Base-by-base conservation (phyloP, 306 rosid genomes). In the Cicer cuneatum region DNA sequence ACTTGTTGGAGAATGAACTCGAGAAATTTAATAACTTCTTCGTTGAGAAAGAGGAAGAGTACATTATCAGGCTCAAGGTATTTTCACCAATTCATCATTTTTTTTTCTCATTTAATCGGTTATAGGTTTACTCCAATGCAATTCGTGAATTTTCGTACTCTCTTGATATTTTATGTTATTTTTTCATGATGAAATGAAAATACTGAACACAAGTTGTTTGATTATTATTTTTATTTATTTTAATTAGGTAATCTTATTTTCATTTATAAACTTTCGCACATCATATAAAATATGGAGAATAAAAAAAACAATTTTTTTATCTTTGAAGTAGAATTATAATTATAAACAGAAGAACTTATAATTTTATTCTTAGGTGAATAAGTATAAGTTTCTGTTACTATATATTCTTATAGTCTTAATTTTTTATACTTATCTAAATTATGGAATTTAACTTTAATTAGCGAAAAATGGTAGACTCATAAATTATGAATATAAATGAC, bases 41-140 rank as follows among this genome's bases (percentile, higher is more conserved):
- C 78, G 92, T 95, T 21, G 99, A 95, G 74, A 92, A 92, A 60
- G 99, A 95, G 78, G 99, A 95, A 75, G 99, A 95, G 68, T 95
- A 87, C 83, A 95, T 95, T 59, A 95, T 95, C 69, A 84, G 84
- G 77, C 85, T 95, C 82, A 95, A 95, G 99, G 99, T 94, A 67
- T 43, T 40, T 42, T 66, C 57, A 6, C 6, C 57, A 7, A 51
- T 58, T 56, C 54, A 39, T 49, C 52, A 0, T 54, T 43, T 43
- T 43, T 2, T 43, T 9, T 43, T 43, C 0, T 43, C 0, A 7
- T 42, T 6, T 42, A 45, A 4, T 49, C 11, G 1, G 35, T 15
- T 45, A 7, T 8, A 19, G 35, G 43, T 18, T 38, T 19, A 8
- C 6, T 74, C 37, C 41, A 38, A 62, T 74, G 47, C 41, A 40